Base-by-base conservation (phyloP, 2,329 filamentous ascomycete genomes). In the Pseudocercospora fijiensis region DNA sequence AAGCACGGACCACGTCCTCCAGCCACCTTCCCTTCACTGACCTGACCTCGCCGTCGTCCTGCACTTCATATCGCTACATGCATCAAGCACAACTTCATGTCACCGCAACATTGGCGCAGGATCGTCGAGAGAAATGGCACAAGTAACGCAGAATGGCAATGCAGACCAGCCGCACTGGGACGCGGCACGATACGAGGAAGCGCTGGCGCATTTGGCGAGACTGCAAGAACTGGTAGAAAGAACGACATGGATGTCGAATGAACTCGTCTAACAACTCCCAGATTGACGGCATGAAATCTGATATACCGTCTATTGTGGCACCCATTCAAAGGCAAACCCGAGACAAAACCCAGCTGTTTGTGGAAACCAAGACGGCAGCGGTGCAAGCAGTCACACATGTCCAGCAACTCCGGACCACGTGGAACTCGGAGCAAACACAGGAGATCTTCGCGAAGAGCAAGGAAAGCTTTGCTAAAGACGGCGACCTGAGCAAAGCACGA, bases 171-270 rank as follows among this genome's bases (percentile, higher is more conserved):
- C 65, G 24, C 58, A 60, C 24, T 72, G 68, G 68, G 58, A 68
- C 37, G 61, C 64, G 4, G 61, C 61, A 43, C 62, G 72, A 55
- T 71, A 69, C 65, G 75, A 74, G 69, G 73, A 75, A 62, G 79
- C 79, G 2, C 78, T 83, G 45, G 78, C 78, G 33, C 76, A 78
- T 52, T 73, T 83, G 20, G 78, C 81, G 67, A 70, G 73, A 45
- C 73, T 83, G 3, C 78, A 81, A 66, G 72, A 76, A 47, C 76
- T 81, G 71, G 80, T 80, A 65, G 16, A 41, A 18, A 41, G 37
- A 41, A 41, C 37, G 18, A 41, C 18, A 7, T n/a, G 16, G 37
- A 41, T 4, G 18, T 41, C 16, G 37, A n/a, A 41, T n/a, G 3
- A 6, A 8, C 18, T 41, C 37, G 16, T 41, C 47, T 62, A 33